Percentiles rank a stretch among this genome's conserved stretches.
These are phyloP conservation scores for Nevesoporus exiguus DNA, from an alignment of 768 basidiomycete genomes.

Conservation along the genomic window DNA sequence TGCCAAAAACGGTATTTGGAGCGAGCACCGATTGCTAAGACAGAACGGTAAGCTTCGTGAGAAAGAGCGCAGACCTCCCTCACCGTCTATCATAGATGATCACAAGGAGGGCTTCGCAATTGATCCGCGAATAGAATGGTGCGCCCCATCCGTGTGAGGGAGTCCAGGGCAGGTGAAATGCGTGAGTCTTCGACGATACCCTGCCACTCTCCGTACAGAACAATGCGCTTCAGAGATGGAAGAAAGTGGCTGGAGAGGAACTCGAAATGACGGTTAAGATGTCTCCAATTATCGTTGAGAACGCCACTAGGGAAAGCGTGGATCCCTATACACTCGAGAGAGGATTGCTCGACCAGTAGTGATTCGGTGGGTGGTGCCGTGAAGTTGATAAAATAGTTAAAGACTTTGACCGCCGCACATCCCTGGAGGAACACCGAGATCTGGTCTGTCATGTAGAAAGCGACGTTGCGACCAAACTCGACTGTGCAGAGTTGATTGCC, in stretches of 20 bases:
- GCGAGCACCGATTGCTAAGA: not conserved
- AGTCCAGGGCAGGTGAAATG: slow-evolving; percentile 32
- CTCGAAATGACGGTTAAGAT: slow-evolving; percentile 42
- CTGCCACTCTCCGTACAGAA: slow-evolving; percentile 55
- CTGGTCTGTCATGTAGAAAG: slow-evolving; percentile 49
- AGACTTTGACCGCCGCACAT: slow-evolving; percentile 44
- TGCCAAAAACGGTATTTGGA: not conserved
- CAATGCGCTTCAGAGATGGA: slow-evolving; percentile 43
- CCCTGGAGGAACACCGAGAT: slow-evolving; percentile 43
- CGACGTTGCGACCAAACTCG: slow-evolving; percentile 56
- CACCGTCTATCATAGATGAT: slow-evolving; percentile 16
- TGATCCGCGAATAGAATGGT: slow-evolving; percentile 22
- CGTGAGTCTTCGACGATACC: slow-evolving; percentile 36
- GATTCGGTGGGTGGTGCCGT: slow-evolving; percentile 28
- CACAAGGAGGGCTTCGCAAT: slow-evolving; percentile 11
- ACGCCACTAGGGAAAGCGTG: slow-evolving; percentile 47
- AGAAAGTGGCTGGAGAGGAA: slow-evolving; percentile 40
- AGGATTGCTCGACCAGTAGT: slow-evolving; percentile 24
- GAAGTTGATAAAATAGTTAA: slow-evolving; percentile 59
- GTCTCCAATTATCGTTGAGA: slow-evolving; percentile 33
- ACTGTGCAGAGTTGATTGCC: slow-evolving; percentile 50
- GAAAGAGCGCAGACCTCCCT: not conserved
- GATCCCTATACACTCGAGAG: slow-evolving; percentile 47
- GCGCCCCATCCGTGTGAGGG: slow-evolving; percentile 35
- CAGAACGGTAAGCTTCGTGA: not conserved